Conservation (phyloP, 257 asterid genomes). For the Solanum paucissectum region DNA sequence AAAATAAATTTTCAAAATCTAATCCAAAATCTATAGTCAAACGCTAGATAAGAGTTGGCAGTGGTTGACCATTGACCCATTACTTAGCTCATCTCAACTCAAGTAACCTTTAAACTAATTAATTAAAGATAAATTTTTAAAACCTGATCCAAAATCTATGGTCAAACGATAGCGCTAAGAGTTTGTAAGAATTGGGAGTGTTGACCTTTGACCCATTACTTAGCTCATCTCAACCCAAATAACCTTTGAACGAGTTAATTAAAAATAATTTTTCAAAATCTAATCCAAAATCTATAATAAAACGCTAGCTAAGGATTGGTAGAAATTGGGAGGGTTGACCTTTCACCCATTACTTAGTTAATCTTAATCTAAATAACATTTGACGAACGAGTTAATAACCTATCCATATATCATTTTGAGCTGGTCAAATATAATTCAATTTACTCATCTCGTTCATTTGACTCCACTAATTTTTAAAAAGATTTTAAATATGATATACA, state of each 20-base stretch:
- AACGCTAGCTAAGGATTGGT: accelerated
- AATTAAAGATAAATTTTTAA: too few relatives aligned
- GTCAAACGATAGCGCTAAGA: background rate
- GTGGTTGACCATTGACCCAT: too few relatives aligned
- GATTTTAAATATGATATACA: background rate
- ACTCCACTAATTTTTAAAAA: background rate
- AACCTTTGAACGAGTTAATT: background rate
- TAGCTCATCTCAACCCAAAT: background rate
- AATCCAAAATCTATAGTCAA: background rate
- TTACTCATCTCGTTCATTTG: accelerated
- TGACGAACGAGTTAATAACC: background rate
- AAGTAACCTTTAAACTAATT: too few relatives aligned
- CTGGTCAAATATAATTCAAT: background rate
- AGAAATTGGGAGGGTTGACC: background rate
- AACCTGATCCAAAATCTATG: background rate
- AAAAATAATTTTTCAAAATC: background rate
- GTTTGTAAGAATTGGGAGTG: background rate
- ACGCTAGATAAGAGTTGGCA: accelerated
- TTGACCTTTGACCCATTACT: background rate
- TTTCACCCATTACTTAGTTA: background rate
- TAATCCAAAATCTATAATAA: background rate
- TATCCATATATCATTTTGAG: background rate
- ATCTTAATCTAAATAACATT: background rate
- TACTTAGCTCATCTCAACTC: too few relatives aligned
- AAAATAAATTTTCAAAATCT: background rate